These are phyloP conservation scores for Fennellomyces sp. DNA, from an alignment of 371 early-diverging fungal genomes.

Conservation along the genomic window DNA sequence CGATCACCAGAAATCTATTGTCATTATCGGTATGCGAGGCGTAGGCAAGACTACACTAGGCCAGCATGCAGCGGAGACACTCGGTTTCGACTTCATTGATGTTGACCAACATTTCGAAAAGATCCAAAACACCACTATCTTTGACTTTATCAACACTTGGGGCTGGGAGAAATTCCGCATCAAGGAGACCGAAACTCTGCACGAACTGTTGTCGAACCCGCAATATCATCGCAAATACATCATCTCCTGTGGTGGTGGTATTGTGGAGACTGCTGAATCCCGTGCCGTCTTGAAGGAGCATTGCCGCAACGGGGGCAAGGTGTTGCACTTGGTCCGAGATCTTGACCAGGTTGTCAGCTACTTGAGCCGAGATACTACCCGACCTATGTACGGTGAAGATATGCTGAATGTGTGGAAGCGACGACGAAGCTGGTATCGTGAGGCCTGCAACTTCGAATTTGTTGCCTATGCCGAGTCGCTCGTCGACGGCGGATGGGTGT, in stretches of 20 bases:
- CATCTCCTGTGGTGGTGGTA: conserved; percentile 95
- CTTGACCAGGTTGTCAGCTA: conserved; percentile 81
- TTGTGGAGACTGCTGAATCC: conserved; percentile 84
- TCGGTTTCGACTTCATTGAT: conserved; percentile 83
- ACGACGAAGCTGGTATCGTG: conserved; percentile 77
- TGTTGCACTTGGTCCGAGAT: conserved; percentile 84
- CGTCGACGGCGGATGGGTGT: conserved; percentile 42
- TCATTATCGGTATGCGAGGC: conserved; percentile 97
- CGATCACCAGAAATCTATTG: conserved; percentile 59
- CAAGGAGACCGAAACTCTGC: conserved; percentile 73
- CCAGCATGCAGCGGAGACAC: conserved; percentile 64
- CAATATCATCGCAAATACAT: conserved; percentile 59
- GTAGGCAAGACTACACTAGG: conserved; percentile 94
- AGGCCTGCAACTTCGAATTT: conserved; percentile 84
- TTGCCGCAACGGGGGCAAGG: conserved; percentile 59
- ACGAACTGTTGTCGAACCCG: conserved; percentile 40
- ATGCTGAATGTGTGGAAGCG: conserved; percentile 80
- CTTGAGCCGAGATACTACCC: conserved; percentile 75
- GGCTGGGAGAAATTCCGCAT: conserved; percentile 94
- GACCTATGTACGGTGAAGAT: conserved; percentile 89
- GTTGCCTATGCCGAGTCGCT: conserved; percentile 52
- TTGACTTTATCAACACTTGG: conserved; percentile 73
- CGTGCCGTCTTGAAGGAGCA: conserved; percentile 66
- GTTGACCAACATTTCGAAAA: conserved; percentile 86
- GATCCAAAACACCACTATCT: conserved; percentile 69